A percentile compares a stretch with the other conserved stretches of the same genome.
Evolutionary conservation across 495 filamentous ascomycete genomes (phyloP).

Genomic region (Penicillium cataractarum): DNA sequence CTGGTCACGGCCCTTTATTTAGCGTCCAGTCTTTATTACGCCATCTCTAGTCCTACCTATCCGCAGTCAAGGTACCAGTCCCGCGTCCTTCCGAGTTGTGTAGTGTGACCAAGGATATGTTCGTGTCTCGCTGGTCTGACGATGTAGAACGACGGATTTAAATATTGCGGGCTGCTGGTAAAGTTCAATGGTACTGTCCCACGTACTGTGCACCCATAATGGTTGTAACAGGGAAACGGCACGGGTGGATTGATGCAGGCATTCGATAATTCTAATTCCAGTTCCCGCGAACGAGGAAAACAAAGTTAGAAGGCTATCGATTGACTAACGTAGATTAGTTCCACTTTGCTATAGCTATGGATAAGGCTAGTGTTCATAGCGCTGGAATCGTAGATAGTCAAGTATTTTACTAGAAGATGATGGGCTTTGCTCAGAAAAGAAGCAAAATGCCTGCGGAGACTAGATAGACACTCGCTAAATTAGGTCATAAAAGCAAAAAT

Average conservation of each 20-base stretch:
- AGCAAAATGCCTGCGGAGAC: no score
- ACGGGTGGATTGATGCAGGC: background rate
- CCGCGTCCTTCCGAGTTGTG: background rate
- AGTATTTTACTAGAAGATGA: no score
- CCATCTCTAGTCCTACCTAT: background rate
- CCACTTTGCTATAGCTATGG: no score
- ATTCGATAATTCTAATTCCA: background rate
- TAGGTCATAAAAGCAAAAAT: no score
- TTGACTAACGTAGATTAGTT: no score
- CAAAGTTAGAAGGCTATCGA: no score
- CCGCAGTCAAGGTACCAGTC: background rate
- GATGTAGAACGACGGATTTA: background rate
- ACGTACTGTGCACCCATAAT: background rate
- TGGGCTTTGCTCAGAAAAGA: no score
- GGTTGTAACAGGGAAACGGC: background rate
- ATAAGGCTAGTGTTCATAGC: no score
- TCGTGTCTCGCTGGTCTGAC: background rate
- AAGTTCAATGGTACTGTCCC: background rate
- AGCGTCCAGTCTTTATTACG: background rate
- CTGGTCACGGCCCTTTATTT: background rate
- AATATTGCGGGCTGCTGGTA: background rate
- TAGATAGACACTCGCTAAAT: no score
- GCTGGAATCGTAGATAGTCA: no score
- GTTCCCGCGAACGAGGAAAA: no score
- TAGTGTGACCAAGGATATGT: background rate